These are phyloP conservation scores for Juncus inflexus DNA, from an alignment of 176 grass and related monocot genomes.

Conservation along the genomic window DNA sequence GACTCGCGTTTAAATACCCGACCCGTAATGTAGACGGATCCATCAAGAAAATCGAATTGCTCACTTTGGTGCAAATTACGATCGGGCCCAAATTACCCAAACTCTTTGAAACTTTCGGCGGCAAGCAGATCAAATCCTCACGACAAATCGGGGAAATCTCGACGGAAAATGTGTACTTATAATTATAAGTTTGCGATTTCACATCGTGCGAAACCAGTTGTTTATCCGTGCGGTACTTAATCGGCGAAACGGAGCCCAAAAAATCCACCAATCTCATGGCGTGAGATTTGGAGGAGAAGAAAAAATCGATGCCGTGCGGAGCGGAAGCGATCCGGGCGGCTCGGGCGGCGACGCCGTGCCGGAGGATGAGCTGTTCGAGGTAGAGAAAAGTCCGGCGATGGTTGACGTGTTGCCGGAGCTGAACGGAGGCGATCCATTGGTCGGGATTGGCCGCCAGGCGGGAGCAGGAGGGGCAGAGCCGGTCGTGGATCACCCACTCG, in stretches of 20 bases:
- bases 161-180: constrained; percentile 86
- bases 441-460: constrained; percentile 70
- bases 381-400: constrained; percentile 87
- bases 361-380: constrained; percentile 82
- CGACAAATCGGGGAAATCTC: constrained; percentile 92
- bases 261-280: constrained; percentile 72
- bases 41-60: constrained; percentile 60
- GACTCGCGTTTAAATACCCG: constrained; percentile 75
- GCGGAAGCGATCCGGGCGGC: constrained; percentile 52
- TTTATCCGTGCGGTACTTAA: constrained; percentile 58
- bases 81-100: constrained; percentile 76
- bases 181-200: constrained; percentile 74
- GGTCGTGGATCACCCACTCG: constrained; percentile 79
- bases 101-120: constrained; percentile 53
- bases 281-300: constrained; percentile 68
- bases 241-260: constrained; percentile 54
- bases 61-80: constrained; percentile 73
- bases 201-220: constrained; percentile 83
- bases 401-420: constrained; percentile 72
- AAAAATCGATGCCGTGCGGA: constrained; percentile 66
- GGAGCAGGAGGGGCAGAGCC: constrained; percentile 54
- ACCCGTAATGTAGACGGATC: constrained; percentile 68
- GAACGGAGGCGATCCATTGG: constrained; percentile 70
- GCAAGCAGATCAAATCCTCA: constrained; percentile 78
- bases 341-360: constrained; percentile 58